phyloP scores from a whole-genome alignment of 2,329 filamentous ascomycete species.

The Paracoccidioides brasiliensis region DNA sequence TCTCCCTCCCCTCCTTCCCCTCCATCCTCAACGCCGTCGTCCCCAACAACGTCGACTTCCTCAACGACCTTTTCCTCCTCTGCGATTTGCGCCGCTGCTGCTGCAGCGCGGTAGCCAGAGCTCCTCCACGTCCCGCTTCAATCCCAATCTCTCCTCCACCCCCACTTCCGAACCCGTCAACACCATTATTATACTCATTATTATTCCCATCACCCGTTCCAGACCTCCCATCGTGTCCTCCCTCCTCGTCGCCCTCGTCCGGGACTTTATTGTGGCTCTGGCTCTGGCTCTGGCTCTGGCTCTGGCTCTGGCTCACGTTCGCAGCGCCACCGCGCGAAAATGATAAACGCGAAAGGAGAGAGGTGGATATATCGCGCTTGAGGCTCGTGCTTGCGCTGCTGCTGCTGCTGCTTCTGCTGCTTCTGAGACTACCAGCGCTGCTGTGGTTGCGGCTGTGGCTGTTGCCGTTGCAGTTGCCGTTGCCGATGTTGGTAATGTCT shows the following conservation, averaged over 20 bases:
- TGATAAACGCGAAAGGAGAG: constrained; percentile 11
- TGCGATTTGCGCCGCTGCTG: constrained; percentile 44
- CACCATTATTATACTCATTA: constrained; percentile 15
- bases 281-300: constrained; percentile 14
- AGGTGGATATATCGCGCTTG: constrained; percentile 18
- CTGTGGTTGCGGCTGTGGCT: no score
- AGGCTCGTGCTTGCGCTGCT: no score
- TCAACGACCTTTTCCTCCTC: constrained; percentile 67
- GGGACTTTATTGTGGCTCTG: no score
- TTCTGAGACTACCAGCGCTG: no score
- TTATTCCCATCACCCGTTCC: constrained; percentile 15
- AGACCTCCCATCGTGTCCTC: no score
- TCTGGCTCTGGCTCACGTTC: constrained; percentile 7
- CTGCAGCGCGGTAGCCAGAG: constrained; percentile 37
- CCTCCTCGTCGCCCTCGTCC: no score
- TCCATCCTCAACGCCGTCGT: constrained; percentile 23
- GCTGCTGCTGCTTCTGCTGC: no score
- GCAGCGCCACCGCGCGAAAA: constrained; percentile 11
- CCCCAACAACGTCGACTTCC: constrained; percentile 74
- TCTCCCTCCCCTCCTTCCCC: constrained; percentile 10
- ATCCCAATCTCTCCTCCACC: no score
- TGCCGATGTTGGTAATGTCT: no score
- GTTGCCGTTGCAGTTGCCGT: no score
- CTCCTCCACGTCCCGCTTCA: no score
- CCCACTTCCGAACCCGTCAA: constrained; percentile 5